Percentiles rank a stretch among this genome's conserved stretches.
These are phyloP conservation scores for Rostrohypoxylon terebratum DNA, from an alignment of 495 filamentous ascomycete genomes.

Conservation along the genomic window DNA sequence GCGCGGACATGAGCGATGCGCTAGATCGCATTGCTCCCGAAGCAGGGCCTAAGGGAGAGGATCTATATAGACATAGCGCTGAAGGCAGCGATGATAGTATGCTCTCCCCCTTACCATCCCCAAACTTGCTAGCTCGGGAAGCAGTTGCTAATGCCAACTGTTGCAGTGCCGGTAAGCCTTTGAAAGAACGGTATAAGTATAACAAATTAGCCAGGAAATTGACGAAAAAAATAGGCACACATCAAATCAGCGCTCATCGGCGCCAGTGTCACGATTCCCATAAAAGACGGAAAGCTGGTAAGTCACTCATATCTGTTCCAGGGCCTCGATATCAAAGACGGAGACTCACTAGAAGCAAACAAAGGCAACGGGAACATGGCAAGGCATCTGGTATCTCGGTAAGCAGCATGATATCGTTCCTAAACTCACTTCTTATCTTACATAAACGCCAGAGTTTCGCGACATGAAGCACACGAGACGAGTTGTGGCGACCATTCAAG, in stretches of 20 bases:
- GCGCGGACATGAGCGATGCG: constrained; percentile 91
- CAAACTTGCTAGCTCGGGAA: too few species aligned
- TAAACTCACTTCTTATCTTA: not conserved
- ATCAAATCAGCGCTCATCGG: constrained; percentile 92
- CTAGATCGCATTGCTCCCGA: constrained; percentile 88
- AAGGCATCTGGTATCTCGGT: constrained; percentile 91
- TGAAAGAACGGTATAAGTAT: constrained; percentile 14
- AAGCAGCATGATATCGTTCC: not conserved
- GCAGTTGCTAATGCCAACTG: not conserved
- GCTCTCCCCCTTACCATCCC: too few species aligned
- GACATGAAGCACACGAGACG: constrained; percentile 77
- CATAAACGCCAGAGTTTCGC: constrained; percentile 70
- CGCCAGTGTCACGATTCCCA: constrained; percentile 87
- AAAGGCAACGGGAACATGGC: constrained; percentile 69
- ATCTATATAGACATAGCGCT: constrained; percentile 87
- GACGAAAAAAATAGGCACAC: constrained; percentile 69
- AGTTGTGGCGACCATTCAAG: constrained; percentile 94
- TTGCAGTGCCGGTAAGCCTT: constrained; percentile 68
- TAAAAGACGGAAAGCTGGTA: constrained; percentile 83
- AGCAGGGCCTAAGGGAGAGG: constrained; percentile 70
- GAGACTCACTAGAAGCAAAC: constrained; percentile 13
- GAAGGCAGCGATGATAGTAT: constrained; percentile 86
- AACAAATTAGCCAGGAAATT: constrained; percentile 34
- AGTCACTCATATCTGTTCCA: constrained; percentile 49
- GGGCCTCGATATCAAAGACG: not conserved